A percentile compares a stretch with the other conserved stretches of the same genome.
phyloP scores from a whole-genome alignment of 495 filamentous ascomycete genomes.

The Chaetomium fimeti region DNA sequence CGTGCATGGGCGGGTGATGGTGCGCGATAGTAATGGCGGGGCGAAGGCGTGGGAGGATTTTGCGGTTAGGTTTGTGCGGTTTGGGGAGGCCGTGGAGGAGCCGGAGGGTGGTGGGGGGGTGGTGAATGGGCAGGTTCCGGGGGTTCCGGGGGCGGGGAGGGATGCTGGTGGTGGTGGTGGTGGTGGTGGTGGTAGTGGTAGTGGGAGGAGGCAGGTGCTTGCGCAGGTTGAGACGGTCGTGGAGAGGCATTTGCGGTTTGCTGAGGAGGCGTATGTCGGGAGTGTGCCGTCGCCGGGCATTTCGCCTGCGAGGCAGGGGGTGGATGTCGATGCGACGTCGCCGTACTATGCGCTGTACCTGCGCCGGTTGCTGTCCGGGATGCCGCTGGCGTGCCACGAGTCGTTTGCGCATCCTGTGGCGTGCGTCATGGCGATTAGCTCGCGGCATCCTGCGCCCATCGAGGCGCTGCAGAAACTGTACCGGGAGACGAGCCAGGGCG shows the following conservation, averaged over 20 bases:
- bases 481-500: slow-evolving; percentile 66
- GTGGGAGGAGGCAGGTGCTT: slow-evolving; percentile 15
- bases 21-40: slow-evolving; percentile 83
- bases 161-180: slow-evolving; percentile 28
- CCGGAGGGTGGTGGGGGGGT: slow-evolving; percentile 40
- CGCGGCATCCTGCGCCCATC: slow-evolving; percentile 73
- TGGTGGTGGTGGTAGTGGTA: slow-evolving; percentile 1
- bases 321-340: slow-evolving; percentile 46
- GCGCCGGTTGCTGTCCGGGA: slow-evolving; percentile 74
- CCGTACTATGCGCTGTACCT: slow-evolving; percentile 81
- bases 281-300: slow-evolving; percentile 36
- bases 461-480: slow-evolving; percentile 83
- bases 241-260: slow-evolving; percentile 52
- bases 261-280: slow-evolving; percentile 45
- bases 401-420: slow-evolving; percentile 94
- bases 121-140: slow-evolving; percentile 44
- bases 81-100: slow-evolving; percentile 59
- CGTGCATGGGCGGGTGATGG: slow-evolving; percentile 80
- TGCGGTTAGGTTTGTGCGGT: slow-evolving; percentile 75
- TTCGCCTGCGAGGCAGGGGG: slow-evolving; percentile 39
- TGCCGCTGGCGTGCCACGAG: slow-evolving; percentile 77
- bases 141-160: slow-evolving; percentile 49
- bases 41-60: slow-evolving; percentile 86
- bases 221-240: slow-evolving; percentile 52
- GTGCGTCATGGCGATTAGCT: slow-evolving; percentile 94